Evolutionary conservation across 306 rosid genomes (phyloP).

Genomic region (Ziziphus jujuba): DNA sequence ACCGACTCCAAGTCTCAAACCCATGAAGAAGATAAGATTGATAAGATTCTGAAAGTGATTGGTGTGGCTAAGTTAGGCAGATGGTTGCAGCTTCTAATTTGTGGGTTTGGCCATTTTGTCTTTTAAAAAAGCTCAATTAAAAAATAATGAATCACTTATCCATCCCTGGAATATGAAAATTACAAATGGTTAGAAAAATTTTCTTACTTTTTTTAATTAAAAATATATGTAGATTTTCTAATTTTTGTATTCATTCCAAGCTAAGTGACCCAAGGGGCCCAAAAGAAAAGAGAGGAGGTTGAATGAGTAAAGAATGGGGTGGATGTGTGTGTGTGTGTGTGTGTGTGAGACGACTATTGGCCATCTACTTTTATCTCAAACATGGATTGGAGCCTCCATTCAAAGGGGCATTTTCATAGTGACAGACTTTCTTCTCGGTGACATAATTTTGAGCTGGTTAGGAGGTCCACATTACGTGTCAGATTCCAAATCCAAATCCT

Average conservation of each 20-base stretch:
- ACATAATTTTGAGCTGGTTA: neutral
- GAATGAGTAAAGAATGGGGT: too few relatives aligned
- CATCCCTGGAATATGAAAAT: neutral
- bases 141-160: slow-evolving; percentile 10
- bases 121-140: too few relatives aligned
- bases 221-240: too few relatives aligned
- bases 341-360: too few relatives aligned
- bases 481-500: slow-evolving; percentile 6
- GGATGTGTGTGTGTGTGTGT: too few relatives aligned
- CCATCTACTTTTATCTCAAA: too few relatives aligned
- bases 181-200: neutral
- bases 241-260: too few relatives aligned
- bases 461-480: slow-evolving; percentile 1
- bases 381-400: too few relatives aligned
- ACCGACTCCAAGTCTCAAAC: neutral
- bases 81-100: slow-evolving; percentile 1
- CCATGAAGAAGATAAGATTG: slow-evolving; percentile 17
- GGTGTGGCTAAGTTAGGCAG: neutral
- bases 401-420: too few relatives aligned
- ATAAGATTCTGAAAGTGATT: slow-evolving; percentile 25
- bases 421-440: too few relatives aligned
- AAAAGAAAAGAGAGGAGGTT: too few relatives aligned
- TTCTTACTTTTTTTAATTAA: neutral
- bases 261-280: too few relatives aligned
- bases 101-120: neutral